Conservation (phyloP, 352 stramenopile genomes). For the Globisporangium barbulae region DNA sequence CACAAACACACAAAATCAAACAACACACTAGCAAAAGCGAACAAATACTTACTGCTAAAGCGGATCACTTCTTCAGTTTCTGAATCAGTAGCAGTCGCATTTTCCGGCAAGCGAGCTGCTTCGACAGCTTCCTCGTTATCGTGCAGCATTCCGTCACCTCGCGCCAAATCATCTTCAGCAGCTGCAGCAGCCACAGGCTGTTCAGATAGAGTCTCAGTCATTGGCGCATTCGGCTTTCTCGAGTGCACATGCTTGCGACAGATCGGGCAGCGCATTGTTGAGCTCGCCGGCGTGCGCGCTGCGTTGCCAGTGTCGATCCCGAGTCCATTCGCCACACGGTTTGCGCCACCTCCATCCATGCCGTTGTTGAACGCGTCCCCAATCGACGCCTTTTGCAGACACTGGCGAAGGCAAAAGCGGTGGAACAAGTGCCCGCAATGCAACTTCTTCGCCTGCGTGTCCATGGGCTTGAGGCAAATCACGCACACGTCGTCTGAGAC, state of each 20-base stretch:
- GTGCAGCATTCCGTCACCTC: constrained; percentile 3
- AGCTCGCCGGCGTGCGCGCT: constrained; percentile 14
- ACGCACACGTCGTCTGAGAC: constrained; percentile 76
- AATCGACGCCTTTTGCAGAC: constrained; percentile 61
- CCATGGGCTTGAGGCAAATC: constrained; percentile 76
- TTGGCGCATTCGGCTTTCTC: constrained; percentile 25
- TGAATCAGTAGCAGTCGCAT: neutral
- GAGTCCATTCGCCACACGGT: constrained; percentile 31
- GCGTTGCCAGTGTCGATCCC: constrained; percentile 24
- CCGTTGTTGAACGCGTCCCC: constrained; percentile 46
- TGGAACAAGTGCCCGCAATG: constrained; percentile 74
- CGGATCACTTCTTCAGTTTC: constrained; percentile 58
- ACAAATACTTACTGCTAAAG: constrained; percentile 63
- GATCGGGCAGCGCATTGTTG: constrained; percentile 52
- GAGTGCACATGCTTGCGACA: constrained; percentile 61
- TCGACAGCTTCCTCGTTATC: neutral
- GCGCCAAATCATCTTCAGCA: neutral
- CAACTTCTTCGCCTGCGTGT: constrained; percentile 65
- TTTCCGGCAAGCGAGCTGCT: neutral
- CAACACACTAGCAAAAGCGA: neutral
- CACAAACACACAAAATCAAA: neutral
- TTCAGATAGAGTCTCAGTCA: neutral
- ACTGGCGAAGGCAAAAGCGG: constrained; percentile 70
- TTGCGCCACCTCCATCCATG: constrained; percentile 4
- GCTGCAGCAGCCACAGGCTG: neutral